Evolutionary conservation across 2,329 filamentous ascomycete genomes (phyloP).

Genomic region (Myotisia sp.): DNA sequence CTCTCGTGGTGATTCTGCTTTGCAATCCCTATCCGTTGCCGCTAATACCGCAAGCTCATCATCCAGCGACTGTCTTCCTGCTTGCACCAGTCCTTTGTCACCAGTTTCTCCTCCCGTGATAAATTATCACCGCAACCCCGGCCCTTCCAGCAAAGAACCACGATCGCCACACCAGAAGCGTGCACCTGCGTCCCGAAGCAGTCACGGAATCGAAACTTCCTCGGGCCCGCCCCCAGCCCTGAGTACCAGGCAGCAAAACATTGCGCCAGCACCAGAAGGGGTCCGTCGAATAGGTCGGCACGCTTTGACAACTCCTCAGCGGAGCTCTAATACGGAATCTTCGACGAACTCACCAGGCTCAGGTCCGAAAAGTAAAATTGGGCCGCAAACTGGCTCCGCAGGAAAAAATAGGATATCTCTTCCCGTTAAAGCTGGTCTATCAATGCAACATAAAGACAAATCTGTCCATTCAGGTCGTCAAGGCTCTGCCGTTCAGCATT

Average conservation of each 20-base stretch:
- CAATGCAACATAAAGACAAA: too few species aligned
- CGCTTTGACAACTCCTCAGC: too few species aligned
- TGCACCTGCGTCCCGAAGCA: constrained; percentile 35
- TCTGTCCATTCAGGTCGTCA: too few species aligned
- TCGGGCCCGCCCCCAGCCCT: constrained; percentile 38
- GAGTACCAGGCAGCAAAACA: constrained; percentile 29
- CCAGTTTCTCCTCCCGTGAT: constrained; percentile 1
- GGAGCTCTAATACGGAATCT: too few species aligned
- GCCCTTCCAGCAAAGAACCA: constrained; percentile 8
- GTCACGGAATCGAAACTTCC: constrained; percentile 37
- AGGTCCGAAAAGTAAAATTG: too few species aligned
- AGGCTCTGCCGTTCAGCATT: too few species aligned
- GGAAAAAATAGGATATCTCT: too few species aligned
- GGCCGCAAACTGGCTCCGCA: too few species aligned
- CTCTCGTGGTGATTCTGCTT: constrained; percentile 13
- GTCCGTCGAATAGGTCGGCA: too few species aligned
- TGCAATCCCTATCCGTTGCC: constrained; percentile 11
- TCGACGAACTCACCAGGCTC: too few species aligned
- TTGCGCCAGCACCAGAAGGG: constrained; percentile 23
- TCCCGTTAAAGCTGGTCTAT: too few species aligned
- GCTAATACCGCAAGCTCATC: neutral
- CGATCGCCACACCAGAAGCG: constrained; percentile 18
- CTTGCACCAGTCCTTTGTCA: constrained; percentile 6
- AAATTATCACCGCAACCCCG: neutral
- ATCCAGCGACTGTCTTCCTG: too few species aligned